Evolutionary conservation across 352 stramenopile genomes (phyloP).

Genomic region (Phytopythium helicoides): DNA sequence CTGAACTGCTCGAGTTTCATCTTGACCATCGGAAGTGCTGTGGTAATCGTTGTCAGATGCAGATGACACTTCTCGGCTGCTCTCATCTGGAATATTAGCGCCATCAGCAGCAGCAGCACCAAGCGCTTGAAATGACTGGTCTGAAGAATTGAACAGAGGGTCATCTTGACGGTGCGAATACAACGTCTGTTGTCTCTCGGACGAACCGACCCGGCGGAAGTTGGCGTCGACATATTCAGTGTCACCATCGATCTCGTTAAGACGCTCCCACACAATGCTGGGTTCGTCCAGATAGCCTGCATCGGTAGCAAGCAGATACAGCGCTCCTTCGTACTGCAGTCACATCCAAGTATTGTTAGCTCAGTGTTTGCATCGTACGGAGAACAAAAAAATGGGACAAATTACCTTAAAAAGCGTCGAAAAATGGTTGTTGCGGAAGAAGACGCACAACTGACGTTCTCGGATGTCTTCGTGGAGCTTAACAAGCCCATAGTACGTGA

Average conservation of each 20-base stretch:
- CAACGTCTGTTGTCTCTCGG: conserved; percentile 67
- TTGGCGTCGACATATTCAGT: conserved; percentile 70
- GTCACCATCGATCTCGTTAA: conserved; percentile 90
- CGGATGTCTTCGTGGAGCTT: conserved; percentile 91
- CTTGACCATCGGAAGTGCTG: neutral
- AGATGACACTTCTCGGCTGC: conserved; percentile 1
- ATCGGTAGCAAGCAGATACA: conserved; percentile 97
- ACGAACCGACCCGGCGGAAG: conserved; percentile 64
- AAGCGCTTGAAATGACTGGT: conserved; percentile 6
- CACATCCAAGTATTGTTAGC: conserved; percentile 8
- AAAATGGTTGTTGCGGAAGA: conserved; percentile 99
- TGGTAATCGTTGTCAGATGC: neutral
- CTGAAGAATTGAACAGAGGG: conserved; percentile 1
- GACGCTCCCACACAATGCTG: conserved; percentile 93
- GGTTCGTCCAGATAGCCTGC: conserved; percentile 94
- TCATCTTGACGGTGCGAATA: conserved; percentile 57
- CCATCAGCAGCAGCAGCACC: neutral
- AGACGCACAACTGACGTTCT: conserved; percentile 92
- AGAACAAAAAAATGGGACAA: neutral
- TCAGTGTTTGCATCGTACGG: neutral
- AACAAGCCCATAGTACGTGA: conserved; percentile 94
- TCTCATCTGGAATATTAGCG: neutral
- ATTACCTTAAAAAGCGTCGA: conserved; percentile 93
- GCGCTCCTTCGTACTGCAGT: conserved; percentile 77
- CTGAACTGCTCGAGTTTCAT: neutral